Evolutionary conservation across 192 early-diverging fungal genomes (phyloP).

Genomic region (Haplosporangium gracile): DNA sequence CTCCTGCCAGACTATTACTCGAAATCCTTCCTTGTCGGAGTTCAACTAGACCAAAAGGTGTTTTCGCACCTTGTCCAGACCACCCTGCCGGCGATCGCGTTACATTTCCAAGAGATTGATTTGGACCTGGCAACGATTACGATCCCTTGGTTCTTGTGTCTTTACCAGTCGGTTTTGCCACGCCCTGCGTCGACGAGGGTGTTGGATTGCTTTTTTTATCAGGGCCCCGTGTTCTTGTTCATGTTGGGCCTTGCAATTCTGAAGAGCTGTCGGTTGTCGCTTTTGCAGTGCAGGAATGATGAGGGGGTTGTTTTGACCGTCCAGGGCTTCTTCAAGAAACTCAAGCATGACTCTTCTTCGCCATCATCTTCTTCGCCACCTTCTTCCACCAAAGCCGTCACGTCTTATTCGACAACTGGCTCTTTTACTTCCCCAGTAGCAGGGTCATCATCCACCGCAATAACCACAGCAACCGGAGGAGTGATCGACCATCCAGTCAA

Average conservation of each 20-base stretch:
- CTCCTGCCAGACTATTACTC: constrained; percentile 53
- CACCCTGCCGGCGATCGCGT: constrained; percentile 20
- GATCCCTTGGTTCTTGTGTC: constrained; percentile 46
- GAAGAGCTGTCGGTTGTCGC: constrained; percentile 32
- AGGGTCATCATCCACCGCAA: background rate
- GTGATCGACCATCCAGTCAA: background rate
- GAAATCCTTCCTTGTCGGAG: constrained; percentile 25
- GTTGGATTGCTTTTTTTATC: constrained; percentile 43
- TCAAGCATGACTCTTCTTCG: background rate
- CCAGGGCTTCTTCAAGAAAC: constrained; percentile 33
- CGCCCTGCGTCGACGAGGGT: constrained; percentile 16
- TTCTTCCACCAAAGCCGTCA: background rate
- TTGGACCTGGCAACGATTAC: constrained; percentile 48
- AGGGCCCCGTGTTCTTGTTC: constrained; percentile 37
- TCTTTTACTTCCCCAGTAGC: too few species aligned
- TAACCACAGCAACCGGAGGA: background rate
- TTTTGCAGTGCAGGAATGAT: constrained; percentile 36
- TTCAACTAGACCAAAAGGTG: constrained; percentile 42
- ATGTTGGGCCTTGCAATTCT: constrained; percentile 46
- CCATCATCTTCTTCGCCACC: background rate
- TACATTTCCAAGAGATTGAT: constrained; percentile 36
- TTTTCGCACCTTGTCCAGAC: constrained; percentile 36
- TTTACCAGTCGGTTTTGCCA: constrained; percentile 36
- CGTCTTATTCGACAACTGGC: background rate
- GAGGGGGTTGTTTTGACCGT: constrained; percentile 36